Evolutionary conservation across 306 rosid genomes (phyloP), one percentile per base, ranked within the genome.

Genomic region (Acacia confusa): DNA sequence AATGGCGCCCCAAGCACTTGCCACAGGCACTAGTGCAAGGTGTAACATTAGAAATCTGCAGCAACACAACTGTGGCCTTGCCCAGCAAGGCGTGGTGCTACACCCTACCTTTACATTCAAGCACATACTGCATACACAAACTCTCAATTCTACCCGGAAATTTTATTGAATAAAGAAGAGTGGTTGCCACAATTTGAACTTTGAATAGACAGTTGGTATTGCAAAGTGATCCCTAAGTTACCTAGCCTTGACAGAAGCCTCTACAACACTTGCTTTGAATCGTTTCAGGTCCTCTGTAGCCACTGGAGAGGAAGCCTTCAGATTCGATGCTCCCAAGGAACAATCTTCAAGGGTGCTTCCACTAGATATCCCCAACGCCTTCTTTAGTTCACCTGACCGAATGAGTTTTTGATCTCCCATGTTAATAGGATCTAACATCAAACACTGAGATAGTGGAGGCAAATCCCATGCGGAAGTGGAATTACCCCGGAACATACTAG

Each of bases 191-290:
- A 79, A 79, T 50, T 75, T 78, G 81, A 82, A 70, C 30, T 70
- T 24, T 43, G 82, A 70, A 70, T 70, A 78, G 10, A 69, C 55
- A 63, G 74, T 30, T 27, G 43, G 57, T 55, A 75, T 70, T 41
- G 79, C 75, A 81, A 34, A 72, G 76, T 85, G 73, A 24, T 74
- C 36, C 76, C 63, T 27, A 79, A 83, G 84, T 84, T 91, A 94
- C 97, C 97, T 95, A 85, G 97, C 94, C 84, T 84, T 85, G 77
- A 57, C 79, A 72, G 92, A 84, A 74, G 91, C 85, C 78, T 86
- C 97, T 79, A 75, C 77, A 48, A 95, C 58, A 58, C 83, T 78
- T 50, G 88, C 91, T 85, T 87, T 91, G 83, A 91, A 85, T 73
- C 85, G 90, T 78, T 92, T 90, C 64, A 92, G 84, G 47, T 90